Evolutionary conservation across 148 eudicot species (phyloP), one percentile per base, ranked within the genome.

Genomic region (Cornus florida): DNA sequence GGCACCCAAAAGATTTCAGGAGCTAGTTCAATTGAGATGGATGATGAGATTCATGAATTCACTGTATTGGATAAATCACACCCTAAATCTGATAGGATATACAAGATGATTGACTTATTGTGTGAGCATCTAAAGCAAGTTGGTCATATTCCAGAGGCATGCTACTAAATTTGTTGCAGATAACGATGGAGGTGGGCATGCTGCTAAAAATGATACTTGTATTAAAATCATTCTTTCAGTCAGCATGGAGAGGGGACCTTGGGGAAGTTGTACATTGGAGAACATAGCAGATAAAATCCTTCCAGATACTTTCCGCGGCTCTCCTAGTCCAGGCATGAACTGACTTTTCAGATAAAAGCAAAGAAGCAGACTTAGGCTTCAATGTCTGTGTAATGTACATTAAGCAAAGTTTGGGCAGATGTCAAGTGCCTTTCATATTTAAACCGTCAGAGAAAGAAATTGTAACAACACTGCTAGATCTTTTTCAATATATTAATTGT

Each of bases 41-140:
- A 88, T 72, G 89, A 87, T 28, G 89, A 82, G 71, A 87, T 88
- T 82, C 91, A 93, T 78, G 93, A 93, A 62, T 95, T 95, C 78
- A 88, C 92, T 10, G 91, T 84, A 31, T 88, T 86, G 76, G 97
- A 93, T 82, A 82, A 80, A 32, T 82, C 90, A 31, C 93, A 93
- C 79, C 91, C 91, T 5, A 78, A 84, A 79, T 90, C 92, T 65
- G 83, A 84, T 41, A 67, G 74, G 76, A 90, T 91, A 76, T 90
- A 86, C 81, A 76, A 84, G 85, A 89, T 92, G 84, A 74, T 89
- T 67, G 80, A 89, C 73, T 79, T 88, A 68, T 70, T 93, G 69
- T 81, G 80, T 71, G 84, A 80, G 56, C 90, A 92, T 73, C 89
- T 94, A 77, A 85, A 82, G 79, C 79, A 78, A 79, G 80, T 80